Evolutionary conservation across 2,329 filamentous ascomycete species (phyloP).

Genomic region (Diaporthe australafricana): DNA sequence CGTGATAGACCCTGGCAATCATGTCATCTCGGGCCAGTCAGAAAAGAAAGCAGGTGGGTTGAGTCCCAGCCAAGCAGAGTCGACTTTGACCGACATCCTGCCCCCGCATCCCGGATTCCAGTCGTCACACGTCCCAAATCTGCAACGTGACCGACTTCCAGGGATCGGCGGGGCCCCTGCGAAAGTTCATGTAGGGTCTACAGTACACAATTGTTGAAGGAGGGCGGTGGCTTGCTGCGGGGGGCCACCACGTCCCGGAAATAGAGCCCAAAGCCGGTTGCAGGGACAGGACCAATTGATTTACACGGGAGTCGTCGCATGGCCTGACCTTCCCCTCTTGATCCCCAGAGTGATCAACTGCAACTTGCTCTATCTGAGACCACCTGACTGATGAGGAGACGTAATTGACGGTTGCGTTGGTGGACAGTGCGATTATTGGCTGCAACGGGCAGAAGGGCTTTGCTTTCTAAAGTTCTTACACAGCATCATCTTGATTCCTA

Average conservation of each 20-base stretch:
- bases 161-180: background rate
- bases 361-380: background rate
- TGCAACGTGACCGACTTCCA: conserved; percentile 31
- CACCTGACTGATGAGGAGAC: background rate
- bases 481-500: background rate
- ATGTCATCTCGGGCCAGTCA: conserved; percentile 31
- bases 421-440: too few species aligned
- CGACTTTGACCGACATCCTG: background rate
- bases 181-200: background rate
- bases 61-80: background rate
- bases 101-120: background rate
- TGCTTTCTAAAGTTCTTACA: background rate
- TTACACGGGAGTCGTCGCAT: background rate
- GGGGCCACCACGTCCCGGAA: background rate
- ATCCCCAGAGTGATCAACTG: background rate
- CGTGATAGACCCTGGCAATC: conserved; percentile 26
- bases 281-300: conserved; percentile 3
- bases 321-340: background rate
- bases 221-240: background rate
- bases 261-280: background rate
- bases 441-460: background rate
- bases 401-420: background rate
- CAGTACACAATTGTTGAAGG: background rate
- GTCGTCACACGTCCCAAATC: background rate
- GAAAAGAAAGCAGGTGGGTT: background rate